Base-by-base conservation (phyloP, 2,329 filamentous ascomycete species). In the Colletotrichum theobromicola region DNA sequence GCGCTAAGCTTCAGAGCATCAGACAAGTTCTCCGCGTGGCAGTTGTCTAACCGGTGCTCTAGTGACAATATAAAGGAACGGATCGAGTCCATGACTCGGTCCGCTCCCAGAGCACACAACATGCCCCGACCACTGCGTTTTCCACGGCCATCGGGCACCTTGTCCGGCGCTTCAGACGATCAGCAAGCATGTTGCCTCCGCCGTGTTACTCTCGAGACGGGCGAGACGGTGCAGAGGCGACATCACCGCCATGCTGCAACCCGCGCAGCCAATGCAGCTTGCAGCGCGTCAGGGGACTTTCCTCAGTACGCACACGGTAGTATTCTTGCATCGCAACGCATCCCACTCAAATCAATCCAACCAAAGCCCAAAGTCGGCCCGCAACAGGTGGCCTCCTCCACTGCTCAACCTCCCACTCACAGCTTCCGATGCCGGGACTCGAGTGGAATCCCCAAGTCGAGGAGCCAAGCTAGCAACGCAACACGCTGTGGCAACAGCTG, bases 401-500 rank as follows among this genome's bases (percentile, higher is more conserved):
- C 24, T 64, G 18, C 46, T 26, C 26, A 16, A 30, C 7, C 58
- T 32, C 24, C 28, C 28, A 18, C 63, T n/a, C n/a, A n/a, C n/a
- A n/a, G n/a, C n/a, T 58, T 62, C 57, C 68, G 72, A 67, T 58
- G 21, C 37, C 42, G 72, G 57, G 30, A 32, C 26, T 26, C 26
- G 15, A 71, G 26, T 30, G 50, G n/a, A 34, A 60, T 21, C 16
- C 15, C 26, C 26, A 60, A 60, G 21, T 30, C n/a, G 24, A 70
- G 42, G 12, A 34, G 53, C 10, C 37, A 72, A 37, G 68, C 55
- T 42, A 71, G 46, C 68, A 50, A 67, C 55, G 72, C 68, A 75
- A 16, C 68, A 66, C 34, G 34, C 70, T 72, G 73, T 73, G 73
- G 73, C 73, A 75, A 61, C 32, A 30, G 63, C 64, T 75, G 73